Evolutionary conservation across 2,329 filamentous ascomycete species (phyloP).

Genomic region (Phaeoacremonium minimum): DNA sequence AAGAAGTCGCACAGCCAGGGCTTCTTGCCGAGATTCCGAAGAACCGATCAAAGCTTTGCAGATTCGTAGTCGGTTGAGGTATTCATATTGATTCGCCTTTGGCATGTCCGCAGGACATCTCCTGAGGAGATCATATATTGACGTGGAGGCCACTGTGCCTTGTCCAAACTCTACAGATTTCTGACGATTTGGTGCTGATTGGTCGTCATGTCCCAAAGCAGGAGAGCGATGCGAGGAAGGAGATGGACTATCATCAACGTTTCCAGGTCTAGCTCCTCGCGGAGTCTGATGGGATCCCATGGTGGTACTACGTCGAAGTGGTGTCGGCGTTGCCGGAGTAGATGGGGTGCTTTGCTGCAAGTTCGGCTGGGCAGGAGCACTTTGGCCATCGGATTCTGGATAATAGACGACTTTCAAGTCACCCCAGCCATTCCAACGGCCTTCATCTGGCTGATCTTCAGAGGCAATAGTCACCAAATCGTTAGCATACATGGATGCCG

Average conservation of each 20-base stretch:
- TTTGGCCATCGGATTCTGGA: conserved; percentile 31
- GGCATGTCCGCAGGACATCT: conserved; percentile 63
- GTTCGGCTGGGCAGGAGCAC: conserved; percentile 8
- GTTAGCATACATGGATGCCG: conserved; percentile 68
- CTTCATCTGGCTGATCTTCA: conserved; percentile 38
- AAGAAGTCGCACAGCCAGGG: conserved; percentile 76
- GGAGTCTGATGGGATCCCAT: conserved; percentile 38
- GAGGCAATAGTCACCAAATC: conserved; percentile 75
- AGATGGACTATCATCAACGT: conserved; percentile 35
- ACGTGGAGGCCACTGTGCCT: conserved; percentile 43
- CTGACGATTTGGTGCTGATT: conserved; percentile 38
- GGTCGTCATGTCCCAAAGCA: conserved; percentile 32
- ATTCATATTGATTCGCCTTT: conserved; percentile 71
- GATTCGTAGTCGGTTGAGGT: conserved; percentile 76
- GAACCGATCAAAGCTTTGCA: conserved; percentile 75
- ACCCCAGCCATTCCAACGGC: conserved; percentile 72
- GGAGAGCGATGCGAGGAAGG: conserved; percentile 41
- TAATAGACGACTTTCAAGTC: conserved; percentile 81
- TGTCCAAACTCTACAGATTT: conserved; percentile 63
- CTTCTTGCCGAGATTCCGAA: conserved; percentile 63
- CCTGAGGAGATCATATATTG: conserved; percentile 53
- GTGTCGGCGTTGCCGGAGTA: conserved; percentile 68
- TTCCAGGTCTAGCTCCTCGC: conserved; percentile 28
- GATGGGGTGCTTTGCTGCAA: conserved; percentile 29
- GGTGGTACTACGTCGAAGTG: conserved; percentile 65